Conservation (phyloP, 768 basidiomycete species). For the Kwoniella newhampshirensis region DNA sequence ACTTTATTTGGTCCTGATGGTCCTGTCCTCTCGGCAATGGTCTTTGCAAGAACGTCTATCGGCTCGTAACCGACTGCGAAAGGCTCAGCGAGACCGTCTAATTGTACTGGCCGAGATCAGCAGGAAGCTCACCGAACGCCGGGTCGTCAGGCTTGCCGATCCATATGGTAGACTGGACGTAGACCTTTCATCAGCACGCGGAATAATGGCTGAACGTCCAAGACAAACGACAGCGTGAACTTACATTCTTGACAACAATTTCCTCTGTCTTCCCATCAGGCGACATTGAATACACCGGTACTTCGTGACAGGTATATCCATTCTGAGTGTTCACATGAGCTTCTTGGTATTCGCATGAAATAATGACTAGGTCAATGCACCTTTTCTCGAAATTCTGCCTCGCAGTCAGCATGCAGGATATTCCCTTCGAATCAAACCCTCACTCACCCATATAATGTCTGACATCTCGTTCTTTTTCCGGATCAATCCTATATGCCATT, state of each 20-base stretch:
- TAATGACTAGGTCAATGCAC: neutral
- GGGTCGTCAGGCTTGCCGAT: slow-evolving; percentile 84
- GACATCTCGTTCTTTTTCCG: slow-evolving; percentile 69
- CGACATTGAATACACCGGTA: slow-evolving; percentile 68
- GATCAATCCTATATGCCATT: slow-evolving; percentile 83
- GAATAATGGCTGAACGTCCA: neutral
- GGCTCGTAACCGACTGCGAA: slow-evolving; percentile 76
- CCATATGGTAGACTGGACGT: slow-evolving; percentile 61
- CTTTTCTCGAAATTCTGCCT: slow-evolving; percentile 13
- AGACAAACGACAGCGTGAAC: slow-evolving; percentile 4
- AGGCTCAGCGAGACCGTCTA: too few relatives aligned
- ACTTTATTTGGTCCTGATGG: slow-evolving; percentile 92
- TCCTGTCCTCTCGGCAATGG: slow-evolving; percentile 73
- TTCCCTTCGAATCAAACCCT: neutral
- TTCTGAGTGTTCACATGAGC: slow-evolving; percentile 59
- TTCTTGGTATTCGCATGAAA: neutral
- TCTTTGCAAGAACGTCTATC: slow-evolving; percentile 64
- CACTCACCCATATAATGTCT: slow-evolving; percentile 74
- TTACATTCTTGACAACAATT: slow-evolving; percentile 55
- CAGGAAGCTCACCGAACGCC: slow-evolving; percentile 67
- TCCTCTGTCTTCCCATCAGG: slow-evolving; percentile 60
- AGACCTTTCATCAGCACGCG: too few relatives aligned
- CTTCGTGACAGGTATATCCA: slow-evolving; percentile 79
- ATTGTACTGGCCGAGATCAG: too few relatives aligned
- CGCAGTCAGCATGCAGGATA: neutral